Evolutionary conservation across 495 filamentous ascomycete genomes (phyloP), one percentile per base, ranked within the genome.

Genomic region (Annulohypoxylon stygium): DNA sequence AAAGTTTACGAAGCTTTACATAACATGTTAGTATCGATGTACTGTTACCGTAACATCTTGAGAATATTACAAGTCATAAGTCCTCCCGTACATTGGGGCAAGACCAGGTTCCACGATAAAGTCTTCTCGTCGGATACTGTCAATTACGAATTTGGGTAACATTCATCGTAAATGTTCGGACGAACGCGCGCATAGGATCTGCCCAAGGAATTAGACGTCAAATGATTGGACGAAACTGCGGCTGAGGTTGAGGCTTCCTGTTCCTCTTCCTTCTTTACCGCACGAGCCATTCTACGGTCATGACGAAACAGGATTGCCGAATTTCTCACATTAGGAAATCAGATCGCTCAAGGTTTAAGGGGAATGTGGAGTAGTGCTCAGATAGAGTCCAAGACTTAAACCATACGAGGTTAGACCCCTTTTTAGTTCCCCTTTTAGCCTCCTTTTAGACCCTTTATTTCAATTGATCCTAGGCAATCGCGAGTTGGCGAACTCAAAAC

Each of bases 211-310:
- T 18, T 18, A 51, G 26, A 64, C 30, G n/a, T 25, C 1, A 45
- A 34, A 16, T 65, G 61, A 53, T 65, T 65, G 61, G 61, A 6
- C 14, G 5, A 61, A 20, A 18, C 51, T 3, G 18, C 37, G 54
- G 68, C 68, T 70, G 61, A 70, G 60, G 45, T 60, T 61, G 54
- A 65, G 68, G 68, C 68, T 65, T 59, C 47, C 30, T 30, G 30
- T 30, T 30, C 30, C 30, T 30, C 30, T 30, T 30, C 30, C 30
- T 30, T 30, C 30, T 30, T 25, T 68, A n/a, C 54, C 47, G 69
- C 63, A 51, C 69, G 63, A 67, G 69, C 69, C 69, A 57, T 33
- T 30, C 18, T 26, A 51, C 23, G 47, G 11, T 30, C 48, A 47
- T 47, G 48, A 63, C 41, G 45, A 51, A 23, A 39, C 57, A 12